Evolutionary conservation across 106 monocot genomes (phyloP).

Genomic region (Triglochin maritima): DNA sequence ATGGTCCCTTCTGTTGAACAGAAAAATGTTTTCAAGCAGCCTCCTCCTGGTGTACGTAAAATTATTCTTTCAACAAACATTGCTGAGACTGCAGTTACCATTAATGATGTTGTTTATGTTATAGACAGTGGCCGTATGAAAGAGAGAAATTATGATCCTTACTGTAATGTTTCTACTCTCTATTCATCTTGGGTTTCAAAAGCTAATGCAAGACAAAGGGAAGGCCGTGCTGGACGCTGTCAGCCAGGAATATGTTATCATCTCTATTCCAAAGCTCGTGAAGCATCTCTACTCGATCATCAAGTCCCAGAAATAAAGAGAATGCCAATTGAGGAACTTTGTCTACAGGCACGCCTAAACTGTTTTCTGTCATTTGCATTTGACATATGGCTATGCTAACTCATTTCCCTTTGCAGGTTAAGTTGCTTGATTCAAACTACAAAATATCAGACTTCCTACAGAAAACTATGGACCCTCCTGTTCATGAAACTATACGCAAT

Average conservation of each 20-base stretch:
- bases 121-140: constrained; percentile 96
- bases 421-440: constrained; percentile 68
- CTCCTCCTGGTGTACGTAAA: constrained; percentile 61
- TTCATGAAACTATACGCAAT: constrained; percentile 62
- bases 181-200: constrained; percentile 97
- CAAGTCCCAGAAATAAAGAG: constrained; percentile 96
- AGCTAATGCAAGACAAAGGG: constrained; percentile 85
- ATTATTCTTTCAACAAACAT: constrained; percentile 97
- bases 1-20: constrained; percentile 90
- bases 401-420: constrained; percentile 45
- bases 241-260: constrained; percentile 95
- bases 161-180: constrained; percentile 91
- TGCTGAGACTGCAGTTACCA: constrained; percentile 95
- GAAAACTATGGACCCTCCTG: constrained; percentile 88
- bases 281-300: constrained; percentile 51
- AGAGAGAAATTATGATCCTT: constrained; percentile 99
- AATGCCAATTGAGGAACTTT: constrained; percentile 96
- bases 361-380: neutral
- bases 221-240: constrained; percentile 97
- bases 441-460: constrained; percentile 64
- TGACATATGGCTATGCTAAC: neutral
- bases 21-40: constrained; percentile 79
- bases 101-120: constrained; percentile 95
- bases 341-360: constrained; percentile 54
- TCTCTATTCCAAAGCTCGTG: constrained; percentile 69